Base-by-base conservation (phyloP, 1,284 basidiomycete species). In the Vanrija humicola region DNA sequence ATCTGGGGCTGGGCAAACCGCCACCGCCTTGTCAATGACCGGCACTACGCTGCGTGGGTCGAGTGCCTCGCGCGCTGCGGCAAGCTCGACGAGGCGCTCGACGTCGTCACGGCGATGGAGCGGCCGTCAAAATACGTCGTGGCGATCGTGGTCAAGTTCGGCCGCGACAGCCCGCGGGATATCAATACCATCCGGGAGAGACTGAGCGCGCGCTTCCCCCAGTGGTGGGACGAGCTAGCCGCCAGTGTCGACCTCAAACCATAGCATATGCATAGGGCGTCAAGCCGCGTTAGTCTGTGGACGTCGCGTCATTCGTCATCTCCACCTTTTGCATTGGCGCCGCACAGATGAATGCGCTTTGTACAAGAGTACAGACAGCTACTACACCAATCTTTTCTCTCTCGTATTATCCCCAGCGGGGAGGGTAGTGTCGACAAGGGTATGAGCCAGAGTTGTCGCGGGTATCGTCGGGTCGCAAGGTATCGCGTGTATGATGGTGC, bases 51-150 rank as follows among this genome's bases (percentile, higher is more conserved):
- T 56, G 81, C 84, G 0, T 92, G 86, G 81, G 70, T 95, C n/a
- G 90, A 95, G 73, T 90, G 88, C 69, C 79, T 95, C n/a, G 88
- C 88, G 64, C 82, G 91, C 15, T 73, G 85, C 52, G 82, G 83
- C 5, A 78, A 79, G 62, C 64, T 89, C 26, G 82, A 85, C 21
- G 86, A 90, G 50, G 91, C 90, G 0, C 69, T 85, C 34, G 81
- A 82, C 66, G 78, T 84, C 18, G 79, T 87, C 16, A 86, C 86
- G 59, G 59, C 81, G 51, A 89, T 92, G 86, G 58, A 46, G 26
- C 38, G 23, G 12, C 34, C 70, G 5, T 70, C 72, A 38, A 50
- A 50, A 44, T 73, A 74, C 39, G 76, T 71, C 21, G 48, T 78
- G 3, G 62, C 66, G 38, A 67, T 77, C 9, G 58, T 79, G 46